phyloP scores from a whole-genome alignment of 2,329 filamentous ascomycete species.

The Pseudogymnoascus sp. region DNA sequence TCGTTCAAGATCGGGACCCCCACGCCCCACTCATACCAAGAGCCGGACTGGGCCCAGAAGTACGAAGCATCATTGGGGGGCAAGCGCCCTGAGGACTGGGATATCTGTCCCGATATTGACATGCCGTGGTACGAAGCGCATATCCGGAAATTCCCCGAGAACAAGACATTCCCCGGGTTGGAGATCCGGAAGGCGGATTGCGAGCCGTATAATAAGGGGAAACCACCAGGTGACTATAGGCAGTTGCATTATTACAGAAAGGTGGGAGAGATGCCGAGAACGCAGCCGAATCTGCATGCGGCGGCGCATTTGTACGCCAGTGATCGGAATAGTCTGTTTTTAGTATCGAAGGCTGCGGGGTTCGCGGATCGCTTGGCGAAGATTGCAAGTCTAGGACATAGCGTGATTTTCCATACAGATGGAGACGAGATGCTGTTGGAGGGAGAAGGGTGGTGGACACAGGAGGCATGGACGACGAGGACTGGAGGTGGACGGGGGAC shows the following conservation, averaged over 20 bases:
- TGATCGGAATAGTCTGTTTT: constrained; percentile 47
- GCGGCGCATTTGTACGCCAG: constrained; percentile 51
- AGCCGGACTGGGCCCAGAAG: neutral
- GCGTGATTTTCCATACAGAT: constrained; percentile 40
- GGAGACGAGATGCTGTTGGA: constrained; percentile 34
- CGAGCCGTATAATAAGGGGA: constrained; percentile 14
- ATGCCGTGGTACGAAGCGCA: constrained; percentile 17
- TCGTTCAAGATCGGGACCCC: constrained; percentile 39
- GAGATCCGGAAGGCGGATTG: constrained; percentile 43
- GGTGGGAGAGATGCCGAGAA: constrained; percentile 33
- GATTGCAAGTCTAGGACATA: constrained; percentile 42
- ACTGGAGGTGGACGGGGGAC: constrained; percentile 38
- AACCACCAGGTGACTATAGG: constrained; percentile 14
- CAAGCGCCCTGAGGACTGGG: constrained; percentile 9
- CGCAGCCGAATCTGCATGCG: constrained; percentile 46
- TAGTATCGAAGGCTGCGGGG: constrained; percentile 43
- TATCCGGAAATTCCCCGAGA: constrained; percentile 10
- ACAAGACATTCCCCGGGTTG: constrained; percentile 27
- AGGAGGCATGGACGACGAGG: constrained; percentile 41
- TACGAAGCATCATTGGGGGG: constrained; percentile 14
- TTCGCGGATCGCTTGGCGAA: constrained; percentile 32
- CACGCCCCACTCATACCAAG: constrained; percentile 13
- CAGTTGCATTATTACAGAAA: constrained; percentile 12
- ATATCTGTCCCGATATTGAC: constrained; percentile 15
- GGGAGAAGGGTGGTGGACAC: constrained; percentile 37